Conservation (phyloP, 176 grass and related monocot genomes). For the Oryza longistaminata region DNA sequence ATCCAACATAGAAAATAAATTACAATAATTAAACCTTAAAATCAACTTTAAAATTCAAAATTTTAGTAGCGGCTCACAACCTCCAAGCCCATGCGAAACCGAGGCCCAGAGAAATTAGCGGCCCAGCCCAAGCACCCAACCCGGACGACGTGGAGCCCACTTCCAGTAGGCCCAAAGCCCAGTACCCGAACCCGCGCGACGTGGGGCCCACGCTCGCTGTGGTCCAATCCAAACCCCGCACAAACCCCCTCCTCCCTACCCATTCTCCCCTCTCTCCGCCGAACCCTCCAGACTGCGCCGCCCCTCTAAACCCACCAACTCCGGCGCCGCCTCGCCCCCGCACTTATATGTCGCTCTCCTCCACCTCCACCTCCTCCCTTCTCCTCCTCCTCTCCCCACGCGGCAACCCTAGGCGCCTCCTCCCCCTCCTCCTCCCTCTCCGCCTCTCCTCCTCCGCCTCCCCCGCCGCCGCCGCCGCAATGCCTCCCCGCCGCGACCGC, state of each 20-base stretch:
- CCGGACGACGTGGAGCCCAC: no score
- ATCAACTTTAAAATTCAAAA: no score
- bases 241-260: not conserved
- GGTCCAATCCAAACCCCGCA: not conserved
- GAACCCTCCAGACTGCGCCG: not conserved
- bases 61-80: no score
- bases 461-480: slow-evolving; percentile 1
- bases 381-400: slow-evolving; percentile 22
- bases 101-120: not conserved
- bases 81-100: not conserved
- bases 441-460: slow-evolving; percentile 25
- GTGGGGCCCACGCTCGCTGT: not conserved
- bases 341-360: not conserved
- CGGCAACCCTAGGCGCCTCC: slow-evolving; percentile 33
- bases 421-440: slow-evolving; percentile 38
- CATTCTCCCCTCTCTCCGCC: not conserved
- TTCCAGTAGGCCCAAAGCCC: not conserved
- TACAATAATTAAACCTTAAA: no score
- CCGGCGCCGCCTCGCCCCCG: no score
- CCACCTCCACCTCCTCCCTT: not conserved
- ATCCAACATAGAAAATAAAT: no score
- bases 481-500: slow-evolving; percentile 32
- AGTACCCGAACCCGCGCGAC: no score
- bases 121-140: not conserved
- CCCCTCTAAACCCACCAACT: not conserved